Percentiles rank a stretch among this genome's conserved stretches.
Conservation (phyloP, 768 basidiomycete species). For the Multifurca ochricompacta region DNA sequence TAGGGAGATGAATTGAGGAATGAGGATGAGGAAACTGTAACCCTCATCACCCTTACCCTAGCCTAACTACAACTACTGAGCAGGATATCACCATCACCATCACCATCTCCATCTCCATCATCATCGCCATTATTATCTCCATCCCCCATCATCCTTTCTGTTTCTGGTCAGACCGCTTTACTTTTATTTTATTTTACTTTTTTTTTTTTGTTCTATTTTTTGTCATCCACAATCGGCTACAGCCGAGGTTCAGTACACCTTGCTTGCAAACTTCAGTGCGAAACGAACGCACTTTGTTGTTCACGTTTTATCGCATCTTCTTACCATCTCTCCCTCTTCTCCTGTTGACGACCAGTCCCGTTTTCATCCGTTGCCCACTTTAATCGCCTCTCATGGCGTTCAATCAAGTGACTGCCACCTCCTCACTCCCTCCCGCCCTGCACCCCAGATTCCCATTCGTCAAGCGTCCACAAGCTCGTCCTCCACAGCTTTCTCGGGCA, state of each 20-base stretch:
- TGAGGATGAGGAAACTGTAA: no score
- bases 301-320: not conserved
- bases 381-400: conserved; percentile 34
- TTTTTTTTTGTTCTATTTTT: no score
- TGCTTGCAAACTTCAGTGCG: no score
- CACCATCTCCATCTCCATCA: not conserved
- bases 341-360: not conserved
- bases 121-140: not conserved
- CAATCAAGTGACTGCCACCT: conserved; percentile 43
- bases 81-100: not conserved
- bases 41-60: no score
- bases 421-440: conserved; percentile 74
- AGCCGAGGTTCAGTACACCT: not conserved
- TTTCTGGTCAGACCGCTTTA: not conserved
- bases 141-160: not conserved
- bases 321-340: not conserved
- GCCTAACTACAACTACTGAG: not conserved
- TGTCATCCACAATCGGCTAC: not conserved
- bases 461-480: conserved; percentile 38
- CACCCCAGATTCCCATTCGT: conserved; percentile 59
- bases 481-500: conserved; percentile 51
- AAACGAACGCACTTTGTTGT: not conserved
- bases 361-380: not conserved
- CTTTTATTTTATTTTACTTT: no score
- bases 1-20: no score